A percentile compares a stretch with the other conserved stretches of the same genome.
Evolutionary conservation across 108 stramenopile genomes (phyloP).

Genomic region (Discostella pseudostelligera): DNA sequence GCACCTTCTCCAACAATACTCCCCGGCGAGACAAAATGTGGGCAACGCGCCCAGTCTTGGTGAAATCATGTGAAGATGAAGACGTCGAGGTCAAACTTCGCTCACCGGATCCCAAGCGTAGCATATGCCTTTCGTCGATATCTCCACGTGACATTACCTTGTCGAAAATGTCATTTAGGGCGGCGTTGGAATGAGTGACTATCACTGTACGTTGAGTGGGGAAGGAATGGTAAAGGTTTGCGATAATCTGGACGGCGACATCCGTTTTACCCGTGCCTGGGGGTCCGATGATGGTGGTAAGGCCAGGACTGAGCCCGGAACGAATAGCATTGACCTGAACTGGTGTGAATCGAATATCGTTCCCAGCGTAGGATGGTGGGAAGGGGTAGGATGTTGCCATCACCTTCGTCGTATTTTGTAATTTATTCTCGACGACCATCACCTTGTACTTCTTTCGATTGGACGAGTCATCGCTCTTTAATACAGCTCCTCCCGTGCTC

Average conservation of each 20-base stretch:
- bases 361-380: constrained; percentile 54
- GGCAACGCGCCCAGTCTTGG: constrained; percentile 86
- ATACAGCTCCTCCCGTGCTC: too few species aligned
- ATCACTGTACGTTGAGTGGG: constrained; percentile 93
- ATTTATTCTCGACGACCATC: constrained; percentile 42
- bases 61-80: constrained; percentile 84
- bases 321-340: constrained; percentile 94
- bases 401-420: constrained; percentile 24
- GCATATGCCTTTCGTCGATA: constrained; percentile 85
- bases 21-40: constrained; percentile 86
- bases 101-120: constrained; percentile 94
- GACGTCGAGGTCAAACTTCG: constrained; percentile 70
- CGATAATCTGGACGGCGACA: constrained; percentile 95
- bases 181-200: constrained; percentile 98
- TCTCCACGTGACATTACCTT: constrained; percentile 93
- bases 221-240: constrained; percentile 91
- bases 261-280: constrained; percentile 88
- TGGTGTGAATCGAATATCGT: constrained; percentile 93
- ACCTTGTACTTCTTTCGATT: constrained; percentile 59
- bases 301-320: constrained; percentile 90
- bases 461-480: too few species aligned
- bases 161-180: constrained; percentile 97
- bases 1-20: constrained; percentile 85
- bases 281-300: constrained; percentile 95
- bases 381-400: constrained; percentile 57